Conservation (phyloP, 306 rosid species). For the apple (Malus domestica) region DNA sequence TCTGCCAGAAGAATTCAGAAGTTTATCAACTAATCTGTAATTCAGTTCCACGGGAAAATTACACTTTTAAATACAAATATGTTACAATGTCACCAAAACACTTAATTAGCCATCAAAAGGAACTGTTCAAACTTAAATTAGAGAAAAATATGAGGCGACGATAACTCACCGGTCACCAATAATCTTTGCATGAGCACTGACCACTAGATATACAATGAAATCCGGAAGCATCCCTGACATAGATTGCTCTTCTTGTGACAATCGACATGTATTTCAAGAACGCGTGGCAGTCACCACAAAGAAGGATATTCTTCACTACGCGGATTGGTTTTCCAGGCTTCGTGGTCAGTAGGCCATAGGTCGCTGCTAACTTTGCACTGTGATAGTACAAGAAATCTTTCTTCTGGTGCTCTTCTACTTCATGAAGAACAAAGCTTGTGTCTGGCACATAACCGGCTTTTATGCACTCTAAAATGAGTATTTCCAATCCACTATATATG, state of each 20-base stretch:
- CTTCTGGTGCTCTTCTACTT: conserved; percentile 81
- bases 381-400: conserved; percentile 61
- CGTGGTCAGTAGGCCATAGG: conserved; percentile 60
- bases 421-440: conserved; percentile 72
- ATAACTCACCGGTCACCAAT: conserved; percentile 33
- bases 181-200: conserved; percentile 73
- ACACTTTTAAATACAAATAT: not conserved
- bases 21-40: not conserved
- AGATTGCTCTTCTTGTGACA: conserved; percentile 52
- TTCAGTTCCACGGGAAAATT: not conserved
- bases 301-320: conserved; percentile 62
- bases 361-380: conserved; percentile 62
- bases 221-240: conserved; percentile 72
- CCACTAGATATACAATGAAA: conserved; percentile 76
- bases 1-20: not conserved
- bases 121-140: not conserved
- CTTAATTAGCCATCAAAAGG: not conserved
- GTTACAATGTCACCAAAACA: not conserved
- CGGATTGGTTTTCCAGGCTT: conserved; percentile 59
- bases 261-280: conserved; percentile 69
- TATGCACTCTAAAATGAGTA: conserved; percentile 67
- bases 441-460: conserved; percentile 79
- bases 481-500: conserved; percentile 66
- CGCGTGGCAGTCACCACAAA: conserved; percentile 85
- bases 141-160: not conserved